These are phyloP conservation scores for Fusarium nematophilum DNA, from an alignment of 2,329 filamentous ascomycete species.

Conservation along the genomic window DNA sequence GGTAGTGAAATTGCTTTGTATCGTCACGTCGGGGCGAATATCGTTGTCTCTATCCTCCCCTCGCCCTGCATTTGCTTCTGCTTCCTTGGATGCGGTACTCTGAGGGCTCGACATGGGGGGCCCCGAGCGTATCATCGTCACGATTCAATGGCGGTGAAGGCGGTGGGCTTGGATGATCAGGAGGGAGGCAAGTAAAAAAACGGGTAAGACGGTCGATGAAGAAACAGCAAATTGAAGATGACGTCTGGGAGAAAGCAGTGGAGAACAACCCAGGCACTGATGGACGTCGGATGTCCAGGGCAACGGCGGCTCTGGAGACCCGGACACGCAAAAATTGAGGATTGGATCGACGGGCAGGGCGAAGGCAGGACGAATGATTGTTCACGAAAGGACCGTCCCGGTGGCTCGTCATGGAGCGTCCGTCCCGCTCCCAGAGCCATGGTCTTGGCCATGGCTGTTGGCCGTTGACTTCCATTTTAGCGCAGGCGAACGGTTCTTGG, in stretches of 20 bases:
- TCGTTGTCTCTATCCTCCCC: constrained; percentile 2
- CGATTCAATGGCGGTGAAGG: constrained; percentile 31
- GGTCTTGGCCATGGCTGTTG: constrained; percentile 6
- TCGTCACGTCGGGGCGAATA: constrained; percentile 15
- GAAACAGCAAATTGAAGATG: not conserved
- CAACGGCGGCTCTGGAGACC: no score
- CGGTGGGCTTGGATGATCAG: constrained; percentile 14
- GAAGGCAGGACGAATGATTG: not conserved
- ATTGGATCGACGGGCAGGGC: no score
- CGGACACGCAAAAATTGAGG: no score
- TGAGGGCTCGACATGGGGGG: constrained; percentile 3
- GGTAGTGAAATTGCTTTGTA: constrained; percentile 23
- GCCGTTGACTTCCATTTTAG: constrained; percentile 7
- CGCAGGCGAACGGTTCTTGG: constrained; percentile 6
- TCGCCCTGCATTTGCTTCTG: constrained; percentile 11
- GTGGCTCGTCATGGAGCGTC: not conserved
- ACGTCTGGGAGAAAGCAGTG: not conserved
- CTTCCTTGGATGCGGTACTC: constrained; percentile 1
- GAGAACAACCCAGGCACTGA: not conserved
- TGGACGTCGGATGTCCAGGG: no score
- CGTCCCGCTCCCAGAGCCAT: constrained; percentile 3
- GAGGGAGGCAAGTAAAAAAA: not conserved
- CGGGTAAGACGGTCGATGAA: constrained; percentile 3
- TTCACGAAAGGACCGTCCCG: not conserved
- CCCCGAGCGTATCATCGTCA: not conserved